Percentiles rank a stretch among this genome's conserved stretches.
Conservation (phyloP, 176 grass and related monocot genomes). For the Puya raimondii region DNA sequence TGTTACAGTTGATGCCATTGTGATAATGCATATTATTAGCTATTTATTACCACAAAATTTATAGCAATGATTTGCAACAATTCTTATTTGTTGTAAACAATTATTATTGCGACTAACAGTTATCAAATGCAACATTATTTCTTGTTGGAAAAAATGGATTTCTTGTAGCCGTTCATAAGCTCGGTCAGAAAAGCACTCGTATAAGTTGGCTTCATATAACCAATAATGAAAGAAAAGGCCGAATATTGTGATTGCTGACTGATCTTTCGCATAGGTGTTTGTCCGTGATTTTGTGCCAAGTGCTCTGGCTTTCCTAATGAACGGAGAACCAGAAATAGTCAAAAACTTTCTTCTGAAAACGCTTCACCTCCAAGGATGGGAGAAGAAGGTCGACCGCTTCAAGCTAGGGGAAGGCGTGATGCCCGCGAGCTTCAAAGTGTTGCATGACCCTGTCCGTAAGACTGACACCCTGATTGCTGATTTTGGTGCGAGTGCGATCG, state of each 20-base stretch:
- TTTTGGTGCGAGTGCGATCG: slow-evolving; percentile 67
- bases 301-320: slow-evolving; percentile 63
- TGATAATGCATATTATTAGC: too few species aligned
- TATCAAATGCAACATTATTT: too few species aligned
- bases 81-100: too few species aligned
- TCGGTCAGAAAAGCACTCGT: not conserved
- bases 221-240: not conserved
- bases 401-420: slow-evolving; percentile 71
- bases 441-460: slow-evolving; percentile 49
- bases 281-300: slow-evolving; percentile 79
- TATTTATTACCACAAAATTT: too few species aligned
- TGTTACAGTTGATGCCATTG: too few species aligned
- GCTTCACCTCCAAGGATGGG: slow-evolving; percentile 56
- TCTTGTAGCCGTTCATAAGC: not conserved
- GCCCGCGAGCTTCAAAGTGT: slow-evolving; percentile 68
- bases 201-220: too few species aligned
- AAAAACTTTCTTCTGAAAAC: slow-evolving; percentile 73
- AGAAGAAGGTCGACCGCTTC: slow-evolving; percentile 65
- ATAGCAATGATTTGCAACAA: too few species aligned
- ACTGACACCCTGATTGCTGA: slow-evolving; percentile 51
- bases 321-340: slow-evolving; percentile 59
- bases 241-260: not conserved
- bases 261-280: slow-evolving; percentile 38
- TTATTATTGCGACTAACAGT: too few species aligned
- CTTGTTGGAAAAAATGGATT: too few species aligned